phyloP scores from a whole-genome alignment of 768 basidiomycete species.

The Lactarius vividus region DNA sequence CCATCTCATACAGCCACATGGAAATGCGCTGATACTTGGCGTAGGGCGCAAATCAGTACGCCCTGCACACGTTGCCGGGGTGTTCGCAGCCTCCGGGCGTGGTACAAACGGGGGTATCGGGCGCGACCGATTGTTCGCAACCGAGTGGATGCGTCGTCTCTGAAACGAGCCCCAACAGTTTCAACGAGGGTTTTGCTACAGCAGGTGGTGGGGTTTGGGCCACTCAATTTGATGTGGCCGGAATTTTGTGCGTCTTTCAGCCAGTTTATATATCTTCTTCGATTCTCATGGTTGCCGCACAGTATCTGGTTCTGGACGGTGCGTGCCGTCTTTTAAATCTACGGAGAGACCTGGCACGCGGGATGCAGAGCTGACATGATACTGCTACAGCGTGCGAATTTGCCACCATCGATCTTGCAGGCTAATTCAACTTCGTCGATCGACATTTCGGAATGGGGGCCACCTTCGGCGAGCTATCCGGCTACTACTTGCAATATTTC shows the following conservation, averaged over 20 bases:
- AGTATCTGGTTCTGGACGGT: constrained; percentile 54
- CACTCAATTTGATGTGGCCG: constrained; percentile 61
- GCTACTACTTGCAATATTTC: constrained; percentile 44
- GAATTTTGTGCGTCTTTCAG: constrained; percentile 41
- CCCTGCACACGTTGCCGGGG: constrained; percentile 48
- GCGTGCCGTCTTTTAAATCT: constrained; percentile 18
- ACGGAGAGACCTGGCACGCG: not conserved
- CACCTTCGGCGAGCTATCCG: constrained; percentile 45
- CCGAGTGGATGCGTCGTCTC: constrained; percentile 39
- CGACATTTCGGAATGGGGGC: constrained; percentile 43
- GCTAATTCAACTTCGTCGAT: constrained; percentile 37
- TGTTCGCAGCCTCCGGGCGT: constrained; percentile 36
- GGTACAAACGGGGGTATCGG: constrained; percentile 36
- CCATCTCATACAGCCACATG: not conserved
- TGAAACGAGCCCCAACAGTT: constrained; percentile 41
- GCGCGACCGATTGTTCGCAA: constrained; percentile 34
- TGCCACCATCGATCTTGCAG: constrained; percentile 39
- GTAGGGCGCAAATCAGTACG: constrained; percentile 47
- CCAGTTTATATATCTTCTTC: not conserved
- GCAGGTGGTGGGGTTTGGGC: constrained; percentile 68
- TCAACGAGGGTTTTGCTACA: constrained; percentile 41
- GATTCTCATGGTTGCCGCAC: not conserved
- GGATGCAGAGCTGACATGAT: not conserved
- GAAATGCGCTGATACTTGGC: not conserved
- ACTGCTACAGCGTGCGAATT: constrained; percentile 35